Evolutionary conservation across 2,329 filamentous ascomycete species (phyloP).

Genomic region (Sclerotinia glacialis): DNA sequence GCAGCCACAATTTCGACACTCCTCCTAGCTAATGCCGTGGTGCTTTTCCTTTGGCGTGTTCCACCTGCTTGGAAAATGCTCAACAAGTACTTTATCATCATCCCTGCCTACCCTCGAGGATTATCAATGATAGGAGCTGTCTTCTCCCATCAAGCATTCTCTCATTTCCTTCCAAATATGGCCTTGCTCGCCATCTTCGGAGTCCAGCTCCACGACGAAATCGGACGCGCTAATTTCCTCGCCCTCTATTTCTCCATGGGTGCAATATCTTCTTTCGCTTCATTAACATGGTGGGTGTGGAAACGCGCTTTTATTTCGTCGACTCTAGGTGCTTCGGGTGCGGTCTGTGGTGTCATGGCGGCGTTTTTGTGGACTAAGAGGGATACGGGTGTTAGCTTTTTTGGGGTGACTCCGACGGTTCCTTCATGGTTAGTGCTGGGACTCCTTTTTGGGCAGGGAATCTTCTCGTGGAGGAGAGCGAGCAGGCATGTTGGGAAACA

Average conservation of each 20-base stretch:
- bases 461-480: conserved; percentile 43
- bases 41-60: conserved; percentile 59
- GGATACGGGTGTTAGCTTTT: conserved; percentile 55
- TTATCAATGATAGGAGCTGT: conserved; percentile 59
- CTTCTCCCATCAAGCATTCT: conserved; percentile 65
- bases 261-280: conserved; percentile 56
- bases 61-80: conserved; percentile 64
- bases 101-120: conserved; percentile 63
- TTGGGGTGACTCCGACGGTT: conserved; percentile 54
- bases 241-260: conserved; percentile 63
- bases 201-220: conserved; percentile 63
- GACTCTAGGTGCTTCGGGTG: conserved; percentile 65
- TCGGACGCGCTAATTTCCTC: conserved; percentile 66
- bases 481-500: conserved; percentile 12
- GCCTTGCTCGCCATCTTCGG: conserved; percentile 64
- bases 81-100: conserved; percentile 66
- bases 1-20: conserved; percentile 63
- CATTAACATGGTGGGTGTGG: conserved; percentile 47
- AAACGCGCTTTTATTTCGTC: conserved; percentile 44
- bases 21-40: conserved; percentile 56
- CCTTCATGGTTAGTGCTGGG: conserved; percentile 55
- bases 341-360: conserved; percentile 57
- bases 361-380: conserved; percentile 61
- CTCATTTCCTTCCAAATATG: conserved; percentile 66
- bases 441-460: conserved; percentile 50